Evolutionary conservation across 768 basidiomycete species (phyloP).

Genomic region (Amanita jacksonii): DNA sequence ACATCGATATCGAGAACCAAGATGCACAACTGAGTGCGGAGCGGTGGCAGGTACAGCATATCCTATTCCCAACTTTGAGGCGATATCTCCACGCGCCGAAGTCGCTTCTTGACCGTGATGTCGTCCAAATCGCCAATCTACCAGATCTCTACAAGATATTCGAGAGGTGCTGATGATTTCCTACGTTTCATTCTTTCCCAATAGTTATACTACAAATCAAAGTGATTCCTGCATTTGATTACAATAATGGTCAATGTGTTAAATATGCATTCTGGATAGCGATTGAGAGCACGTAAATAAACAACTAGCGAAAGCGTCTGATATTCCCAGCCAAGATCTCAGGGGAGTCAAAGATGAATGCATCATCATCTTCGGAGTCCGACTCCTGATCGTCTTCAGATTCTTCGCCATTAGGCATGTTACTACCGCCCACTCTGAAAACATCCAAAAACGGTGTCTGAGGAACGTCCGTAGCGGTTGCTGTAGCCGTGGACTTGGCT

Average conservation of each 20-base stretch:
- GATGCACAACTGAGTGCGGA: slow-evolving; percentile 45
- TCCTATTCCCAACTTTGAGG: slow-evolving; percentile 81
- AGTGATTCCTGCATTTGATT: slow-evolving; percentile 1
- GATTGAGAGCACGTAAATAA: slow-evolving; percentile 9
- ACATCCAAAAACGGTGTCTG: slow-evolving; percentile 77
- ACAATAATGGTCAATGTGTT: neutral
- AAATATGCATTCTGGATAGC: slow-evolving; percentile 8
- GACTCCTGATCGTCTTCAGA: slow-evolving; percentile 37
- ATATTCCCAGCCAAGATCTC: slow-evolving; percentile 40
- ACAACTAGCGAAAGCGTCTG: slow-evolving; percentile 24
- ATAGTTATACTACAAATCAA: neutral
- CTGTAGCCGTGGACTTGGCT: slow-evolving; percentile 60
- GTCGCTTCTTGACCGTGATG: slow-evolving; percentile 57
- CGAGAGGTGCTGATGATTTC: slow-evolving; percentile 62
- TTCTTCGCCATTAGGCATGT: slow-evolving; percentile 38
- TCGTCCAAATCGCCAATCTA: slow-evolving; percentile 82
- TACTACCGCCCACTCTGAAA: slow-evolving; percentile 46
- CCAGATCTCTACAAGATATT: slow-evolving; percentile 93
- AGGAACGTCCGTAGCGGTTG: slow-evolving; percentile 45
- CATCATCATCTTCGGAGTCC: slow-evolving; percentile 46
- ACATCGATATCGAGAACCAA: slow-evolving; percentile 20
- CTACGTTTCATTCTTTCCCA: neutral
- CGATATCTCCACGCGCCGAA: slow-evolving; percentile 64
- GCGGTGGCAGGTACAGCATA: slow-evolving; percentile 84
- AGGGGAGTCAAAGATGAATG: slow-evolving; percentile 55